These are phyloP conservation scores for Spizellomyces sp. DNA, from an alignment of 192 early-diverging fungal species.

Conservation along the genomic window DNA sequence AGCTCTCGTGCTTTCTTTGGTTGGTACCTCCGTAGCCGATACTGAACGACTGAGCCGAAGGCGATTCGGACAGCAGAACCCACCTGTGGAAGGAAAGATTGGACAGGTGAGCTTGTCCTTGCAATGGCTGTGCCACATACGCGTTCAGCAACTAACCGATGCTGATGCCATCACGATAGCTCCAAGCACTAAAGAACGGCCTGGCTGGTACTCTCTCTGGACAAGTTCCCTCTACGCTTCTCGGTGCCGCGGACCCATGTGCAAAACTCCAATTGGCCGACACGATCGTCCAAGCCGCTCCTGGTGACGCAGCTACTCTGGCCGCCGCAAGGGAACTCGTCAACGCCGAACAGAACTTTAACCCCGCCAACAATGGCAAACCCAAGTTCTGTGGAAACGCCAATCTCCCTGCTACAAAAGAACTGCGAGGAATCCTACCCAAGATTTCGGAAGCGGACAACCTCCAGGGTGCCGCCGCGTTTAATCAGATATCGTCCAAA, in stretches of 20 bases:
- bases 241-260: constrained; percentile 45
- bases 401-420: constrained; percentile 25
- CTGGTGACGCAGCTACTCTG: constrained; percentile 23
- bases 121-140: background rate
- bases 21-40: background rate
- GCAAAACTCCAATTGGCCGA: constrained; percentile 39
- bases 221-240: constrained; percentile 24
- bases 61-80: constrained; percentile 37
- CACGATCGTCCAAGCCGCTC: constrained; percentile 12
- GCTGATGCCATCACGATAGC: background rate
- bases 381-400: constrained; percentile 29
- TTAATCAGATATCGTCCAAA: background rate
- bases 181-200: background rate
- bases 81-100: constrained; percentile 17
- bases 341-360: constrained; percentile 39
- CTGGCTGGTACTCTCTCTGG: constrained; percentile 21
- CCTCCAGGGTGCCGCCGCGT: constrained; percentile 1
- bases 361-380: constrained; percentile 24
- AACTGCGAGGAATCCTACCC: constrained; percentile 31
- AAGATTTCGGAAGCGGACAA: constrained; percentile 1
- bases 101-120: background rate
- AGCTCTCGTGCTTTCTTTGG: too few species aligned
- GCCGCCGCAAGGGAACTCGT: constrained; percentile 24
- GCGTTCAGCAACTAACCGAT: background rate
- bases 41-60: background rate